These are phyloP conservation scores for Yamadazyma scolyti DNA, from an alignment of 805 yeast genomes.

Conservation along the genomic window DNA sequence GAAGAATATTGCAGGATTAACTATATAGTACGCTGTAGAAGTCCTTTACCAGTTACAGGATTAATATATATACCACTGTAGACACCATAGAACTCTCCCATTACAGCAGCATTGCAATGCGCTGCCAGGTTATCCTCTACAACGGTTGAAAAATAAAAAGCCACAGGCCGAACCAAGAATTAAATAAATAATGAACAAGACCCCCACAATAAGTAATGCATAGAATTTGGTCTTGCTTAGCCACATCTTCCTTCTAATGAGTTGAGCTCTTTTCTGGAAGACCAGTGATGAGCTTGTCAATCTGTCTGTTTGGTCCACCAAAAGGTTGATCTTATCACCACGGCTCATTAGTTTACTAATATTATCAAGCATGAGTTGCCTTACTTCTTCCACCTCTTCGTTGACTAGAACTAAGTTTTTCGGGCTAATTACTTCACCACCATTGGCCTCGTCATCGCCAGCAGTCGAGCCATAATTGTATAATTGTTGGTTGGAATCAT, in stretches of 20 bases:
- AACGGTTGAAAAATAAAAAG: slow-evolving; percentile 43
- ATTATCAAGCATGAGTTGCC: slow-evolving; percentile 68
- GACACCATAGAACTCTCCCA: background rate
- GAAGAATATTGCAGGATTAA: no score
- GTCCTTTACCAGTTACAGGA: slow-evolving; percentile 1
- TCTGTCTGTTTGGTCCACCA: slow-evolving; percentile 77
- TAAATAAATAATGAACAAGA: slow-evolving; percentile 37
- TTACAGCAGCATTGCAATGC: slow-evolving; percentile 2
- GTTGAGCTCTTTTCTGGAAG: slow-evolving; percentile 65
- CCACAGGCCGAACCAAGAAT: slow-evolving; percentile 52
- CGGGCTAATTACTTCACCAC: slow-evolving; percentile 26
- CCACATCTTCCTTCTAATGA: slow-evolving; percentile 67
- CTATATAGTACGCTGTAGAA: no score
- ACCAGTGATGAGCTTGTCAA: slow-evolving; percentile 63
- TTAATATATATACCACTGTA: no score
- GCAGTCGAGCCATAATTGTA: slow-evolving; percentile 32
- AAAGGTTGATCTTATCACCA: slow-evolving; percentile 68
- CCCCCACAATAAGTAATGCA: slow-evolving; percentile 17
- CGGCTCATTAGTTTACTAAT: slow-evolving; percentile 69
- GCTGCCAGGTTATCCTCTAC: no score
- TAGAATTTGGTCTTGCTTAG: slow-evolving; percentile 52
- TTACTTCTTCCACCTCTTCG: slow-evolving; percentile 61
- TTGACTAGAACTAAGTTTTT: slow-evolving; percentile 38
- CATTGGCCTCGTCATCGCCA: slow-evolving; percentile 9
- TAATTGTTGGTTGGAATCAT: slow-evolving; percentile 27